These are phyloP conservation scores for Wickerhamomyces chaumierensis DNA, from an alignment of 805 yeast species.

Conservation along the genomic window DNA sequence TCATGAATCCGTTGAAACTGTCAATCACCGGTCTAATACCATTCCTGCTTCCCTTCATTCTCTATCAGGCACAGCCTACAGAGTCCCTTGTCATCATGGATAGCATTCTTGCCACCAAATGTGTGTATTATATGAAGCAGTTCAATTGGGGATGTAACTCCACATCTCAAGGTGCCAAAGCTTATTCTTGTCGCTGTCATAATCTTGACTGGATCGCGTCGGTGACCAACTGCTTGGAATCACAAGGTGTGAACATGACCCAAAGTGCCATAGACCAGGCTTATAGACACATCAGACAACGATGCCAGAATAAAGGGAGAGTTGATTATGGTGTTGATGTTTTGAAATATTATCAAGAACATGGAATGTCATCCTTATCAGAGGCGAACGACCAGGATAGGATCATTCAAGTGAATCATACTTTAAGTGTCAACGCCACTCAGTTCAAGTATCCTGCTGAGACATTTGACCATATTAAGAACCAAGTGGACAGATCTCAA, in stretches of 20 bases:
- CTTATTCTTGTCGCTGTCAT: slow-evolving; percentile 29
- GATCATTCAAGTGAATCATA: slow-evolving; percentile 17
- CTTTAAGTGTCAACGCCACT: slow-evolving; percentile 22
- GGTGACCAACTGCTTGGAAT: slow-evolving; percentile 29
- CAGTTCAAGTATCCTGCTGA: slow-evolving; percentile 22
- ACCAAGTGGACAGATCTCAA: slow-evolving; percentile 26
- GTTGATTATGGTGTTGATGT: slow-evolving; percentile 23
- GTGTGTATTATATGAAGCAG: slow-evolving; percentile 27
- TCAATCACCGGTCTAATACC: too few relatives aligned
- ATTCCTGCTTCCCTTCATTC: background rate
- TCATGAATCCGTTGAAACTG: too few relatives aligned
- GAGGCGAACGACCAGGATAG: slow-evolving; percentile 19
- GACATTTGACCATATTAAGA: slow-evolving; percentile 26
- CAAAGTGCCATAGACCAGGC: slow-evolving; percentile 25
- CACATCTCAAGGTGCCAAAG: slow-evolving; percentile 21
- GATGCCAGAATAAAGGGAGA: slow-evolving; percentile 26
- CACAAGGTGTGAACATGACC: slow-evolving; percentile 15
- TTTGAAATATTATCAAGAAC: slow-evolving; percentile 21
- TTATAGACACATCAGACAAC: slow-evolving; percentile 23
- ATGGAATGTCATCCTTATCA: slow-evolving; percentile 24
- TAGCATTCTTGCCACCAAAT: slow-evolving; percentile 28
- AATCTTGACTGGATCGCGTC: slow-evolving; percentile 34
- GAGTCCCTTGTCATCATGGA: slow-evolving; percentile 19
- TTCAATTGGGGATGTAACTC: slow-evolving; percentile 34
- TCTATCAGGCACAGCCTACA: background rate